Evolutionary conservation across 805 yeast species (phyloP), one percentile per base, ranked within the genome.

Genomic region (Ogataea parapolymorpha): DNA sequence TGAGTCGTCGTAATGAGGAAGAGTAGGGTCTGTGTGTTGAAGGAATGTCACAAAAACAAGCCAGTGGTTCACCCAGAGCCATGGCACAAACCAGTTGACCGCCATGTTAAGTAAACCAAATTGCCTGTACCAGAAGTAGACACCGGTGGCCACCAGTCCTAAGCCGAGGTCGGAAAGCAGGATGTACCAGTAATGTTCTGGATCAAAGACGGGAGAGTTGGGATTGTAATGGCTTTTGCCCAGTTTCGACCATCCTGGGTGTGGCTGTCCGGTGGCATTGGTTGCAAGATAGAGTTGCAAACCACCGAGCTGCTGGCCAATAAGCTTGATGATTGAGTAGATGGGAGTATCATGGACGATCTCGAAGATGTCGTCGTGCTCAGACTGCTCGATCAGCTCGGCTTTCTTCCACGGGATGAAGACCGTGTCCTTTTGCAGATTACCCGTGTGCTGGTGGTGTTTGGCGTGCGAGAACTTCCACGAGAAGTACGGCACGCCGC

Each of bases 361-460:
- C 44, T 77, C 82, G 25, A 68, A 59, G 41, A 73, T 56, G 14
- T 53, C 46, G 39, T 56, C 53, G 6, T 62, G 53, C 43, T 58
- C 68, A 10, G 64, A 59, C 27, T 56, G 51, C 30, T 62, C 66
- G 25, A 66, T 38, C 46, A 59, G 72, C 45, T 69, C 72, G 42
- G 75, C 67, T 53, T 73, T 74, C 32, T 78, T 74, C 53, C 64
- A 64, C 41, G 84, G 84, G 32, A 78, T 58, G 55, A 77, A 78
- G 26, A 77, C 84, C 71, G 74, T 77, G 62, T 78, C 84, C 58
- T 72, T 71, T 38, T 75, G 68, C 50, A 77, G 59, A 58, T 77
- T 79, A 48, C 82, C 83, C 17, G 82, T 78, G 32, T 78, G 78
- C 63, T 78, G 76, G 60, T 78, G 84, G 59, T 78, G 84, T 56